Base-by-base conservation (phyloP, 2,329 filamentous ascomycete species). In the Pyricularia pennisetigena region DNA sequence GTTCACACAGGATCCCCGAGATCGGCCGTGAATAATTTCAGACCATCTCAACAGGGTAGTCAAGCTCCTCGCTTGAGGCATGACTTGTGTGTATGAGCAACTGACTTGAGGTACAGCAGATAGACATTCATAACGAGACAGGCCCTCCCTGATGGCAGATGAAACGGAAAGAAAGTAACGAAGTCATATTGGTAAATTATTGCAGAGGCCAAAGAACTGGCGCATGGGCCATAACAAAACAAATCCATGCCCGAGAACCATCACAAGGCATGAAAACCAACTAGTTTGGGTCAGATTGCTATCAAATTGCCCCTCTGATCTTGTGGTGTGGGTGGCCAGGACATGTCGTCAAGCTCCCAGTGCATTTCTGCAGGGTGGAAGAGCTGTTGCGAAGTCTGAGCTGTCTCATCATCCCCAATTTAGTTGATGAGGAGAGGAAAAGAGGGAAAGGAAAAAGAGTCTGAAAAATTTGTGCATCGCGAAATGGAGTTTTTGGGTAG, bases 401-500 rank as follows among this genome's bases (percentile, higher is more conserved):
- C 86, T 84, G 82, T 82, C 88, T 91, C 90, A 85, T 93, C 90
- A 90, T 83, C 78, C 86, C 88, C 89, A 88, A 86, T 86, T 87
- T 92, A 92, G 89, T 92, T 92, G 88, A 79, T 86, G 79, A 77
- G 80, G 83, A 85, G 80, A 77, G 80, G 79, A 82, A 78, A 72
- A 74, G 74, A 73, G 70, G 71, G 71, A 68, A 71, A 70, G 71
- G 68, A 72, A 68, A 67, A 69, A 64, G 68, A 69, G 57, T 67
- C 67, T 71, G 2, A 8, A 61, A 71, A 72, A 28, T 41, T 24
- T 20, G 28, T 16, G 10, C 29, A 29, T 32, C 24, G 26, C 16
- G 28, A 66, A 35, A 14, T 35, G 32, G 28, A 66, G 41, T 66
- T 67, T 54, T n/a, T 64, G 23, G 57, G 57, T 61, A 26, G 57